Evolutionary conservation across 1,284 basidiomycete species (phyloP), one percentile per base, ranked within the genome.

Genomic region (Naganishia cerealis): DNA sequence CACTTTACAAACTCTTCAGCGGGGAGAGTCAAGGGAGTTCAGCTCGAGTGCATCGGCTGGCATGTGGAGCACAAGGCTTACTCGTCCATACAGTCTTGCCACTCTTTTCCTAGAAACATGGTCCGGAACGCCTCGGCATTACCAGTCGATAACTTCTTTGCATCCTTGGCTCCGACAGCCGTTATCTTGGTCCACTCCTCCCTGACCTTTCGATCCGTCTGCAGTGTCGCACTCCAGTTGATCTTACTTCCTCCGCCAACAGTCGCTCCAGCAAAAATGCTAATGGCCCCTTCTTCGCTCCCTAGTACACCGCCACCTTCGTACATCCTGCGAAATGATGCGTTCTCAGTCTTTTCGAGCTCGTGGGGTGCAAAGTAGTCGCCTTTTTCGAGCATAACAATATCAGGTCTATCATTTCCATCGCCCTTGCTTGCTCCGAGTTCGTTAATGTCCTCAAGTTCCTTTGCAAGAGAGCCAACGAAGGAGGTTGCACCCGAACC

Each of bases 191-290:
- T 75, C 82, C 82, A 83, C 5, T 78, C 75, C 50, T 78, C 72
- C 57, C 82, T 76, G 9, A 73, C 73, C 12, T 63, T 66, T 3
- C 62, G 50, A 58, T 67, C 61, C 46, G 69, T 70, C 62, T 74
- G 70, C 8, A 81, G 72, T 68, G 76, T 79, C 2, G 81, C 82
- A 0, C 80, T 80, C 83, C 83, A 84, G 72, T 84, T 84, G 74
- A 84, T 78, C 24, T 79, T 76, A 0, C 79, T 80, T 15, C 83
- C 83, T 5, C 83, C 83, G 7, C 83, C 83, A 33, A 82, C 82
- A 18, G 77, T 79, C 16, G 75, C 75, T 0, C 79, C 82, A 3
- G 80, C 79, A 4, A 84, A 72, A 26, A 83, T 66, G 56, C 75
- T 79, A 66, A 82, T 72, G 29, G 75, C 74, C 4, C 80, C 77